Evolutionary conservation across 306 rosid genomes (phyloP), one percentile per base, ranked within the genome.

Genomic region (Ormosia emarginata): DNA sequence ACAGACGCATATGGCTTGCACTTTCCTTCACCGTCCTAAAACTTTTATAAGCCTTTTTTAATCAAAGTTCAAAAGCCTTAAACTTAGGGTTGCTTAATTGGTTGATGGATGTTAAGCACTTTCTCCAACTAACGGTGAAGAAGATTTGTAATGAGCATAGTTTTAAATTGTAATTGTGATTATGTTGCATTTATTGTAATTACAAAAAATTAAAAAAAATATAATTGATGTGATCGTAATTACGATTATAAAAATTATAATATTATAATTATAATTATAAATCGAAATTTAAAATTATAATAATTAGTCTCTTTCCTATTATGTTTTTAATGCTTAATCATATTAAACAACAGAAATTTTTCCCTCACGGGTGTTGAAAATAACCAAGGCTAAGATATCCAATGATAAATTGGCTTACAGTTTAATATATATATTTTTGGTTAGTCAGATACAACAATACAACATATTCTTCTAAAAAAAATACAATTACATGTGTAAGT

Each of bases 21-120:
- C 63, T 63, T 82, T 67, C 81, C 82, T 68, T 82, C 86, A 74
- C 83, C 71, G 69, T 49, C 81, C 79, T 30, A 15, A 7, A 41
- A 24, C 15, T 34, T 36, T 47, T 72, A 41, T 34, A 33, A 13
- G 5, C 1, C 3, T 50, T 46, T 15, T 59, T 59, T 49, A 8
- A 77, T 77, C 2, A 37, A 65, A 58, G 49, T 58, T 61, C 75
- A 50, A 78, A 86, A 82, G 70, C 86, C 84, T 9, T 10, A 37
- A 52, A 61, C 56, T 43, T 40, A 14, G 59, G 82, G 44, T 36
- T 66, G 50, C 40, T 57, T 32, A 70, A 70, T 65, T n/a, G 8
- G 33, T 43, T 67, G 50, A 30, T 78, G 68, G 15, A 30, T 50
- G 64, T 12, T 24, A 43, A 4, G 29, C 67, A 47, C 72, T 75